Conservation (phyloP, 2,329 filamentous ascomycete species). For the Fusarium chuoi region DNA sequence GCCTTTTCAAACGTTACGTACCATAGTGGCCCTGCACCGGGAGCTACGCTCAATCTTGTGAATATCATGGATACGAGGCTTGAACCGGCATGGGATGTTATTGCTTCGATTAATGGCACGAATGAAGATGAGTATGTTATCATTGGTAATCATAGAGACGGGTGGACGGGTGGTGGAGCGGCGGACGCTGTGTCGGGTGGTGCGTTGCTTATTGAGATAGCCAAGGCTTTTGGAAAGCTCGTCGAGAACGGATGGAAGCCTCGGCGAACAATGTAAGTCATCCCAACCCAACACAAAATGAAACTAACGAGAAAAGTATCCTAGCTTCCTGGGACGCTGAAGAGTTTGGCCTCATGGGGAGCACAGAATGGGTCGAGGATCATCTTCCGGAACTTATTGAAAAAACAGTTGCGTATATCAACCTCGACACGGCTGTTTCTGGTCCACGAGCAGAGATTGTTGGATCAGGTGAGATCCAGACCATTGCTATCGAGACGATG, state of each 20-base stretch:
- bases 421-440: constrained; percentile 60
- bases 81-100: constrained; percentile 45
- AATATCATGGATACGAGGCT: constrained; percentile 31
- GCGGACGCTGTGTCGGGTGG: constrained; percentile 63
- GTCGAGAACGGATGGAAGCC: constrained; percentile 62
- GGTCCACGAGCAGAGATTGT: constrained; percentile 54
- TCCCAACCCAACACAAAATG: fast-evolving
- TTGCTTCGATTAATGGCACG: constrained; percentile 54
- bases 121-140: constrained; percentile 56
- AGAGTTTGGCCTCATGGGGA: constrained; percentile 31
- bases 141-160: constrained; percentile 64
- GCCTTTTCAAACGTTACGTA: constrained; percentile 29
- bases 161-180: constrained; percentile 64
- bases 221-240: constrained; percentile 60
- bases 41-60: constrained; percentile 4
- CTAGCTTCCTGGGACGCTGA: constrained; percentile 29
- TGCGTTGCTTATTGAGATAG: constrained; percentile 60
- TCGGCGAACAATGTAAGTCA: constrained; percentile 55
- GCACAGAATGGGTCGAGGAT: constrained; percentile 28
- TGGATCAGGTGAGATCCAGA: constrained; percentile 34
- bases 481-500: constrained; percentile 36
- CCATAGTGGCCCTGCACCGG: constrained; percentile 21
- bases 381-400: constrained; percentile 20
- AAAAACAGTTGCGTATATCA: constrained; percentile 54
- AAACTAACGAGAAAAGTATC: constrained; percentile 1